A percentile compares a stretch with the other conserved stretches of the same genome.
Evolutionary conservation across 805 yeast genomes (phyloP).

Genomic region (Ogataea chonburiensis): DNA sequence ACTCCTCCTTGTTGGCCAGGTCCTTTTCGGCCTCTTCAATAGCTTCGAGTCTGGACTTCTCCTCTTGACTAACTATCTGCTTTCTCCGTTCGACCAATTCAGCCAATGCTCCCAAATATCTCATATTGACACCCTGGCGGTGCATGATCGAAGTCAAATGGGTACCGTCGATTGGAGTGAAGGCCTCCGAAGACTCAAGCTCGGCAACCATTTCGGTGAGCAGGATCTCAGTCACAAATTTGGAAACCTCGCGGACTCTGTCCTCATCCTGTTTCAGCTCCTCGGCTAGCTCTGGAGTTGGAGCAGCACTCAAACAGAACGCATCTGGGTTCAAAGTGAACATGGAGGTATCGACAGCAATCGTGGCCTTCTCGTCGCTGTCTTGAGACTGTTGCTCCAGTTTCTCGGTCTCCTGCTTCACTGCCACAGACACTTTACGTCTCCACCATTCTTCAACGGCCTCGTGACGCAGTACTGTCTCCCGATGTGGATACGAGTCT

Average conservation of each 20-base stretch:
- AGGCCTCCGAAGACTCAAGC: constrained; percentile 45
- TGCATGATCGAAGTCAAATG: constrained; percentile 73
- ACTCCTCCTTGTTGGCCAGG: constrained; percentile 24
- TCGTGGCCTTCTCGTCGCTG: constrained; percentile 43
- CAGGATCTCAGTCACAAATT: constrained; percentile 55
- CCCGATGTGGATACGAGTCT: constrained; percentile 79
- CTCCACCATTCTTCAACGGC: constrained; percentile 92
- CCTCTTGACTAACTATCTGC: constrained; percentile 28
- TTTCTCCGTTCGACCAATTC: constrained; percentile 25
- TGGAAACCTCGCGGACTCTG: constrained; percentile 68
- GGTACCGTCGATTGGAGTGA: constrained; percentile 77
- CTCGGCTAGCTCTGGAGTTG: constrained; percentile 36
- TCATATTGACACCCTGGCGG: constrained; percentile 78
- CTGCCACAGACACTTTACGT: constrained; percentile 53
- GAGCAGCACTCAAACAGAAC: constrained; percentile 45
- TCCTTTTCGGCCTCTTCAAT: no score
- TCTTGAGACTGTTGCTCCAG: constrained; percentile 28
- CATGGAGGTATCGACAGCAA: constrained; percentile 50
- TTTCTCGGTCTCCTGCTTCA: constrained; percentile 50
- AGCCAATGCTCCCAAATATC: constrained; percentile 76
- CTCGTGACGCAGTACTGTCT: constrained; percentile 77
- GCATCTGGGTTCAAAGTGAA: constrained; percentile 81
- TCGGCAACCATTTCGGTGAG: constrained; percentile 63
- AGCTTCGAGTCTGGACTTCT: constrained; percentile 33
- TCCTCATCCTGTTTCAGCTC: constrained; percentile 51